Evolutionary conservation across 1,284 basidiomycete species (phyloP), one percentile per base, ranked within the genome.

Genomic region (Marasmius fiardii): DNA sequence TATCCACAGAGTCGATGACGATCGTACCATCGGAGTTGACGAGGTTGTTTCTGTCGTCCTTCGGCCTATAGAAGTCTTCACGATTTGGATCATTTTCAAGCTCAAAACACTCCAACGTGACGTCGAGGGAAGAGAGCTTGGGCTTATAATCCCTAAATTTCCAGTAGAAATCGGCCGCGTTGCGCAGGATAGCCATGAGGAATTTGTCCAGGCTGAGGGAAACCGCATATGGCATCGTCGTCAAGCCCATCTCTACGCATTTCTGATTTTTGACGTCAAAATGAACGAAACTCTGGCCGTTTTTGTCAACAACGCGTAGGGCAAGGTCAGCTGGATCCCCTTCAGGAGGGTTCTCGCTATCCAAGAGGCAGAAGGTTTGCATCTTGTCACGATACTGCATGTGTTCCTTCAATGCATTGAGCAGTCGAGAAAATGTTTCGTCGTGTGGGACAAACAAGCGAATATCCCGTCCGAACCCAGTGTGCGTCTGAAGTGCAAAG

Each of bases 1-100:
- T n/a, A n/a, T n/a, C n/a, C n/a, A n/a, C n/a, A n/a, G n/a, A n/a
- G 67, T 65, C 28, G 35, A 55, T 41, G 8, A 26, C 24, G 20
- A 55, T 41, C 1, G 35, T 34, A 23, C 45, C 53, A 4, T 34
- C 31, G 14, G 37, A 18, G 33, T 50, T 50, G n/a, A n/a, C n/a
- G 8, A 55, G 34, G 26, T 50, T 50, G 16, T 37, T 2, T 12
- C 35, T n/a, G n/a, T 12, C 45, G 6, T 34, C 21, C 26, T 26
- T 10, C 12, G 43, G 28, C 12, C 3, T 37, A 21, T 26, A 45
- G 2, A 53, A 26, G 12, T 14, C 16, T 2, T 41, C 47, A 28
- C 39, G 49, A n/a, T 49, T 21, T 23, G 48, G 45, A 7, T 11
- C 33, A n/a, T 16, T 6, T 1, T 26, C 28, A 18, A 55, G 47